A percentile compares a stretch with the other conserved stretches of the same genome.
phyloP scores from a whole-genome alignment of 768 basidiomycete species.

The Dioszegia hungarica region DNA sequence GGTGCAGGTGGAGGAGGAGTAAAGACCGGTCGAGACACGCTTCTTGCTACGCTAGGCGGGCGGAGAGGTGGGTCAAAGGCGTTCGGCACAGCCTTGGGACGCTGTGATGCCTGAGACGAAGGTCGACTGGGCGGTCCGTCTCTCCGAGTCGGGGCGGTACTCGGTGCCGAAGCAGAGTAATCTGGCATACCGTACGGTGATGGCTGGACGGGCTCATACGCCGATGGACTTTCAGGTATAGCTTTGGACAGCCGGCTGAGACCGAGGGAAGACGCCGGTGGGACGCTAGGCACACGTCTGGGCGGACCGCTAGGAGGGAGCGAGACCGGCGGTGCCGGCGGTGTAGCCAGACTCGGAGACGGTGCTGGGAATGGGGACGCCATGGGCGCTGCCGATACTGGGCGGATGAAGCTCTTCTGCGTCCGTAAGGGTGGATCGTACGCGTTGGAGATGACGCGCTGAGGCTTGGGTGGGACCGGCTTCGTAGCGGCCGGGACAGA shows the following conservation, averaged over 20 bases:
- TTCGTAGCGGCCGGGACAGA: conserved; percentile 6
- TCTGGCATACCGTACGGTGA: neutral
- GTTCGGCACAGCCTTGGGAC: neutral
- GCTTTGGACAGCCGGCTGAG: neutral
- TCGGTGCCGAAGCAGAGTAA: neutral
- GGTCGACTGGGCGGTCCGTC: conserved; percentile 5
- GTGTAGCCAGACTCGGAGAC: conserved; percentile 6
- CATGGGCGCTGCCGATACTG: conserved; percentile 12
- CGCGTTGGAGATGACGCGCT: conserved; percentile 30
- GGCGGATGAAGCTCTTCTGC: conserved; percentile 32
- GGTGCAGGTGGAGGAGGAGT: conserved; percentile 5
- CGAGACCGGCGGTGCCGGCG: conserved; percentile 7
- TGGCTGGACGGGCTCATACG: neutral
- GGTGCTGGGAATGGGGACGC: conserved; percentile 14
- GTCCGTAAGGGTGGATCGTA: conserved; percentile 40
- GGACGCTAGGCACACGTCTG: conserved; percentile 3
- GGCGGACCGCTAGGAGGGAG: conserved; percentile 6
- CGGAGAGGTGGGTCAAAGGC: conserved; percentile 20
- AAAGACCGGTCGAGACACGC: neutral
- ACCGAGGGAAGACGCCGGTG: neutral
- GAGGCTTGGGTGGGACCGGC: conserved; percentile 21
- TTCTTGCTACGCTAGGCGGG: conserved; percentile 5
- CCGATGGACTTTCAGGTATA: neutral
- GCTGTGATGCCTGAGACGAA: neutral
- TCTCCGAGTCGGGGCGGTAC: neutral